phyloP scores from a whole-genome alignment of 345 rosid genomes.

The Excoecaria cochinchinensis region DNA sequence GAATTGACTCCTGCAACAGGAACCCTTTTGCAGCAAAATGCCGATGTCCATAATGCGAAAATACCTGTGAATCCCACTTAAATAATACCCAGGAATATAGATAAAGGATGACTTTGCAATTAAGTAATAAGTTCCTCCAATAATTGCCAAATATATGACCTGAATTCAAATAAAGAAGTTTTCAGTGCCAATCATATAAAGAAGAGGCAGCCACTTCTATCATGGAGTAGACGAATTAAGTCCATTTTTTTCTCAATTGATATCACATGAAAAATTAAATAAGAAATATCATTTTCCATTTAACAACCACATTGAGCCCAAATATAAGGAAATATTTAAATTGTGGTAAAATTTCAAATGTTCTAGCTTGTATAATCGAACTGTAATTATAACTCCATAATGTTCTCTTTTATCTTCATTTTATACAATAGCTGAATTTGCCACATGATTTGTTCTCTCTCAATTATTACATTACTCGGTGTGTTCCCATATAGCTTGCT shows the following conservation, averaged over 20 bases:
- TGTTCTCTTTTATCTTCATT: not conserved
- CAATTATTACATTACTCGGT: not conserved
- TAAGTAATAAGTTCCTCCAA: conserved; percentile 65
- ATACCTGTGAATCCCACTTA: conserved; percentile 78
- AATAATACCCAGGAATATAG: conserved; percentile 86
- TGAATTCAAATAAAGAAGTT: conserved; percentile 32
- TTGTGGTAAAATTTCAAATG: not conserved
- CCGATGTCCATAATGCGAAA: conserved; percentile 7
- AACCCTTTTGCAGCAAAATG: conserved; percentile 8
- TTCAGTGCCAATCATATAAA: not conserved
- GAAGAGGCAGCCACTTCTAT: not conserved
- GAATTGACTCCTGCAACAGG: not conserved
- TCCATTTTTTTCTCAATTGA: not conserved
- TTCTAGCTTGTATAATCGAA: not conserved
- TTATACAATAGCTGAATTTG: not conserved
- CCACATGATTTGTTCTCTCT: not conserved
- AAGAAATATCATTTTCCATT: not conserved
- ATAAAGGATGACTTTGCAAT: conserved; percentile 55
- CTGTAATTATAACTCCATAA: not conserved
- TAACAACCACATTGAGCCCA: not conserved
- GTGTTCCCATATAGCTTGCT: not conserved
- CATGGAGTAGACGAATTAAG: too few species aligned
- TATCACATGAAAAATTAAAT: not conserved
- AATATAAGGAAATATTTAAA: not conserved
- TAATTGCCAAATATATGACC: conserved; percentile 69